A percentile compares a stretch with the other conserved stretches of the same genome.
Evolutionary conservation across 2,329 filamentous ascomycete species (phyloP).

Genomic region (Arthrobotrys sphaeroides): DNA sequence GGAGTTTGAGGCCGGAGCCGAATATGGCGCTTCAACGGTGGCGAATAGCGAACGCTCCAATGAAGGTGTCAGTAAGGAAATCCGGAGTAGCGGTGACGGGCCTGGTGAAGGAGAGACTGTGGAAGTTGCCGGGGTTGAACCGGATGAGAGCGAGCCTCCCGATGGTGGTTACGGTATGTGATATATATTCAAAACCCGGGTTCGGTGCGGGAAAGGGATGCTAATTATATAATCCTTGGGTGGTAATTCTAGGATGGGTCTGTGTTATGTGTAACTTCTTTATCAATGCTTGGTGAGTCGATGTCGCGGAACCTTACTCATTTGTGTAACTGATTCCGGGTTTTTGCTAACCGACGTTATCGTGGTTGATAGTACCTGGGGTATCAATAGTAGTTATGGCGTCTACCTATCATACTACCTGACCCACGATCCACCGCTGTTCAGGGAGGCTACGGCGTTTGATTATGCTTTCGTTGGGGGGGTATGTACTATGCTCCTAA

Average conservation of each 20-base stretch:
- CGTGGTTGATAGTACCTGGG: conserved; percentile 61
- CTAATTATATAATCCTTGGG: not conserved
- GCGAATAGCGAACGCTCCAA: conserved; percentile 43
- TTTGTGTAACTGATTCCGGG: not conserved
- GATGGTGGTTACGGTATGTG: conserved; percentile 71
- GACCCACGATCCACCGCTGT: conserved; percentile 66
- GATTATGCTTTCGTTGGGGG: conserved; percentile 82
- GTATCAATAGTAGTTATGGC: conserved; percentile 69
- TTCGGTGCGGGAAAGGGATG: not conserved
- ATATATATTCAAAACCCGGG: conserved; percentile 57
- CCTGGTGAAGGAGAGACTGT: not conserved
- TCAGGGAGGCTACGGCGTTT: conserved; percentile 71
- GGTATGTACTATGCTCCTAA: conserved; percentile 69
- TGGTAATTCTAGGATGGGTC: conserved; percentile 36
- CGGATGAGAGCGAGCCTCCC: conserved; percentile 62
- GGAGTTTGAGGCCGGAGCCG: conserved; percentile 26
- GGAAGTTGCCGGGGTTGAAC: conserved; percentile 32
- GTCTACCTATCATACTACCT: conserved; percentile 82
- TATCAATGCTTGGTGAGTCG: conserved; percentile 51
- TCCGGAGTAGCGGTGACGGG: conserved; percentile 11
- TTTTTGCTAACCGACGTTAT: conserved; percentile 47
- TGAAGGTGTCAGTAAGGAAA: conserved; percentile 28
- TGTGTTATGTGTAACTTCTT: conserved; percentile 57
- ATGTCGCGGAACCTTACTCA: too few species aligned
- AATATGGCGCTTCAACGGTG: conserved; percentile 9